These are phyloP conservation scores for Dujonia santamariae DNA, from an alignment of 1,139 yeast genomes.

Conservation along the genomic window DNA sequence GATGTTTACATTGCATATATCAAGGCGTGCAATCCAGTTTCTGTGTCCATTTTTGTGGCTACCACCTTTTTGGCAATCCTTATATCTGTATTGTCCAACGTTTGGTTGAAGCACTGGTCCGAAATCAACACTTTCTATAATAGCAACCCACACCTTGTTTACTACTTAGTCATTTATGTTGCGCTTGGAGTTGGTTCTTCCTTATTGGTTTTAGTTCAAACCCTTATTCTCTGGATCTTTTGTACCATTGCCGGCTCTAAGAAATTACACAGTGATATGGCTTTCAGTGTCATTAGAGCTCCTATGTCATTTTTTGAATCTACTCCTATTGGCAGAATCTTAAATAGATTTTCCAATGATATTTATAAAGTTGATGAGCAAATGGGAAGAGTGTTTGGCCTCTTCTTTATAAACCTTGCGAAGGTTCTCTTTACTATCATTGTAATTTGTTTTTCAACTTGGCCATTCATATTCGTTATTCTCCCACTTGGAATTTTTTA, in stretches of 20 bases:
- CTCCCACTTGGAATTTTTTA: constrained; percentile 5
- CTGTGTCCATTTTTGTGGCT: constrained; percentile 13
- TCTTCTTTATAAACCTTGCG: constrained; percentile 6
- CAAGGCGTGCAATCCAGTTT: constrained; percentile 23
- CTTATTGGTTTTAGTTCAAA: constrained; percentile 3
- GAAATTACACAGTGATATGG: constrained; percentile 24
- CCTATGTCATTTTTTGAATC: constrained; percentile 30
- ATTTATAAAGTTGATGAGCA: constrained; percentile 31
- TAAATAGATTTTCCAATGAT: constrained; percentile 63
- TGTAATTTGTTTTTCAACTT: constrained; percentile 8
- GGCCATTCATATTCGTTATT: constrained; percentile 8
- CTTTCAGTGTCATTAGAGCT: constrained; percentile 19
- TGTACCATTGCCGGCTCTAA: constrained; percentile 23
- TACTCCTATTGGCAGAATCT: constrained; percentile 29
- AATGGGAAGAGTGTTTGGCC: constrained; percentile 12
- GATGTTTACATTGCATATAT: constrained; percentile 21
- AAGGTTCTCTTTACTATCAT: constrained; percentile 7
- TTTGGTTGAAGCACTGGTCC: constrained; percentile 63
- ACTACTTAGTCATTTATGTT: constrained; percentile 27
- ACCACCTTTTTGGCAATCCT: constrained; percentile 7
- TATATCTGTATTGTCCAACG: constrained; percentile 11
- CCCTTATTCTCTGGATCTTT: constrained; percentile 11
- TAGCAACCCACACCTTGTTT: constrained; percentile 21
- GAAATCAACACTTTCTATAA: constrained; percentile 35
- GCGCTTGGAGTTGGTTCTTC: constrained; percentile 21